These are phyloP conservation scores for Pochonia chlamydosporia DNA, from an alignment of 2,329 filamentous ascomycete genomes.

Conservation along the genomic window DNA sequence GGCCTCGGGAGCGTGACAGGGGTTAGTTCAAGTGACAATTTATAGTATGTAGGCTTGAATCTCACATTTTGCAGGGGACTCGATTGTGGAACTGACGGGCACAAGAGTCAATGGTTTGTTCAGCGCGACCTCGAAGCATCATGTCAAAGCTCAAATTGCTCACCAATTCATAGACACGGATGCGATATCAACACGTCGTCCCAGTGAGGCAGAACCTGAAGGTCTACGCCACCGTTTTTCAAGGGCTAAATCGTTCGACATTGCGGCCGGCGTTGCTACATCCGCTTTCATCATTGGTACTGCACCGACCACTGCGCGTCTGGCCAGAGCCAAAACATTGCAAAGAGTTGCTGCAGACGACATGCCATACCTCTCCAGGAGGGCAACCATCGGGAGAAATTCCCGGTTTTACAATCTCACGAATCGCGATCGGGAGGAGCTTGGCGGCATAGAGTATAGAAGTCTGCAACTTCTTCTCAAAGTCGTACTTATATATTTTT, in stretches of 20 bases:
- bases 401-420: neutral
- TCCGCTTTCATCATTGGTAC: neutral
- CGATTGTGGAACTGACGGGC: neutral
- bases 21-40: neutral
- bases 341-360: neutral
- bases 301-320: neutral
- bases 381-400: neutral
- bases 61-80: neutral
- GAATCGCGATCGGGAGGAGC: conserved; percentile 28
- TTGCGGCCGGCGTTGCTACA: neutral
- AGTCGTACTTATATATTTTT: conserved; percentile 38
- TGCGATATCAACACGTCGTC: neutral
- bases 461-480: conserved; percentile 43
- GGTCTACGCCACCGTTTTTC: neutral
- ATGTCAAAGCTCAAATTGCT: neutral
- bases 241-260: neutral
- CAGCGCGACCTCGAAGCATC: neutral
- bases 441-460: conserved; percentile 48
- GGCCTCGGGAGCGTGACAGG: neutral
- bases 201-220: neutral
- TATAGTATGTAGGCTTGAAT: neutral
- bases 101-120: neutral
- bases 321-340: neutral
- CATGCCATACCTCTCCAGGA: neutral
- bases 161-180: neutral